These are phyloP conservation scores for Thalassiosira delicatula DNA, from an alignment of 352 stramenopile species.

Conservation along the genomic window DNA sequence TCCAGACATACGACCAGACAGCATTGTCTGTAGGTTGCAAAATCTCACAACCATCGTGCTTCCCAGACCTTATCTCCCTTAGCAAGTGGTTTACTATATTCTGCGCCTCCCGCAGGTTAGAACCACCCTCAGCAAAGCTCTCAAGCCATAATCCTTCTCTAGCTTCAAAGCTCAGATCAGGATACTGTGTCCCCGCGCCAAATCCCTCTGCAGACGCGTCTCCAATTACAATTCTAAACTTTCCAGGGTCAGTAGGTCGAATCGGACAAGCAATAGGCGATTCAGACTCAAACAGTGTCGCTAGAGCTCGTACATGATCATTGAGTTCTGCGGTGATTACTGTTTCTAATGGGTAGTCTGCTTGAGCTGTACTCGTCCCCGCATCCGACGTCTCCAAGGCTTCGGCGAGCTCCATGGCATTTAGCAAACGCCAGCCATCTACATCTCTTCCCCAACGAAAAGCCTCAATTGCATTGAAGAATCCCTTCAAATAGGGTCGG, in stretches of 20 bases:
- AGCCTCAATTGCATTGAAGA: constrained; percentile 27
- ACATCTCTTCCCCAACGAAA: background rate
- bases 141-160: constrained; percentile 6
- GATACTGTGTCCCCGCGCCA: constrained; percentile 10
- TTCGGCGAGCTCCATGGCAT: background rate
- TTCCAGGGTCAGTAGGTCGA: background rate
- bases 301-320: background rate
- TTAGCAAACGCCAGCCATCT: background rate
- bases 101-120: constrained; percentile 36
- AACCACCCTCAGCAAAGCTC: constrained; percentile 2
- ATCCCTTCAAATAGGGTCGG: constrained; percentile 13
- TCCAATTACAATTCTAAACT: constrained; percentile 10
- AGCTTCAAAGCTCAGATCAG: background rate
- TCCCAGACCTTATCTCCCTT: constrained; percentile 29
- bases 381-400: background rate
- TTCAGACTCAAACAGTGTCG: background rate
- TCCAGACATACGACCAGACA: constrained; percentile 32
- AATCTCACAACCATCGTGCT: constrained; percentile 51
- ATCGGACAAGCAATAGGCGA: background rate
- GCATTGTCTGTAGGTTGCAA: constrained; percentile 39
- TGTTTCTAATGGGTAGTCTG: background rate
- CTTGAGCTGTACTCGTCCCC: too few species aligned
- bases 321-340: background rate
- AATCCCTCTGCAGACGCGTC: constrained; percentile 36
- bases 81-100: constrained; percentile 38